Conservation (phyloP, 257 asterid species). For the Gentiana dahurica region DNA sequence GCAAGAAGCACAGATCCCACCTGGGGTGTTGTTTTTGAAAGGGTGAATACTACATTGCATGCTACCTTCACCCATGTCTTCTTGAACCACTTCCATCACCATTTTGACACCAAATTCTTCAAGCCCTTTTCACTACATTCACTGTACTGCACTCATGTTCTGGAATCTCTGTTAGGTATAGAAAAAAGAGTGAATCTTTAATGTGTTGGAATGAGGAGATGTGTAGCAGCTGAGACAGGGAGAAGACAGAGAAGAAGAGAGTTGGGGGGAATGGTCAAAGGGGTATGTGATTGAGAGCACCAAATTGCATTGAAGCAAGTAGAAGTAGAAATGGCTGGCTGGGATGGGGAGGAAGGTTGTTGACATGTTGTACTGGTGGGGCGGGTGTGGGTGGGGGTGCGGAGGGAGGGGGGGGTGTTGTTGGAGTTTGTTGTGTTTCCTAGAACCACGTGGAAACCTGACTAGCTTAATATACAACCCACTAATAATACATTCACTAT, state of each 20-base stretch:
- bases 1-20: conserved; percentile 94
- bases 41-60: conserved; percentile 82
- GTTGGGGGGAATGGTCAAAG: conserved; percentile 23
- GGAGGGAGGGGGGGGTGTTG: neutral
- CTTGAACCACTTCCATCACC: conserved; percentile 97
- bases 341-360: conserved; percentile 7
- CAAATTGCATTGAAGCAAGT: conserved; percentile 48
- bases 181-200: conserved; percentile 6
- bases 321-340: conserved; percentile 15
- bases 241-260: neutral
- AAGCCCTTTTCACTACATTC: neutral
- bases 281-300: conserved; percentile 18
- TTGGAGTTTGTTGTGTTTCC: no score
- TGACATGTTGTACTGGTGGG: no score
- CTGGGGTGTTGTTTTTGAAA: conserved; percentile 69
- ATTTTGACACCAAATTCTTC: conserved; percentile 20
- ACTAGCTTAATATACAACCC: no score
- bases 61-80: conserved; percentile 74
- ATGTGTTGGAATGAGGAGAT: neutral
- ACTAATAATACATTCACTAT: no score
- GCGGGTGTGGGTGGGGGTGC: no score
- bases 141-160: no score
- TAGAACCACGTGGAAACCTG: conserved; percentile 61
- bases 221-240: conserved; percentile 15
- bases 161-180: neutral